These are phyloP conservation scores for Sequoia sempervirens DNA, from an alignment of 75 land plant species.

Conservation along the genomic window DNA sequence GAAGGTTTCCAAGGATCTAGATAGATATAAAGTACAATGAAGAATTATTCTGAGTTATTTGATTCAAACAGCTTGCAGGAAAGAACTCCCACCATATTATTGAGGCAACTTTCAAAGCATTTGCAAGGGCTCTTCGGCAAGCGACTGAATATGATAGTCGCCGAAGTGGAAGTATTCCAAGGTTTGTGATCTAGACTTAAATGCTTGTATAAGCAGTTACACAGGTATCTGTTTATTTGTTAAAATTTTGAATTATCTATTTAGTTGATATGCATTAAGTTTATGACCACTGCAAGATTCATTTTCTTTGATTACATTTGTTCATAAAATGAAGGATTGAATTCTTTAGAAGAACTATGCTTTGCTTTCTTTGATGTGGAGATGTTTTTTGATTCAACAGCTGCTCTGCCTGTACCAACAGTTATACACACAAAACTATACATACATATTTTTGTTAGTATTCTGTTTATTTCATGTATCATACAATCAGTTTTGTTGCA, in stretches of 20 bases:
- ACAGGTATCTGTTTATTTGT: background rate
- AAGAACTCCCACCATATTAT: constrained; percentile 92
- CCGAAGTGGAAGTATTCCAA: constrained; percentile 74
- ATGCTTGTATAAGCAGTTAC: background rate
- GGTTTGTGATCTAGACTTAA: constrained; percentile 27
- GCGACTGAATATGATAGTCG: constrained; percentile 82
- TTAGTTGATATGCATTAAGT: background rate
- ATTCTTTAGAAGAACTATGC: background rate
- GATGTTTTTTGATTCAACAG: background rate
- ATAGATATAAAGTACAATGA: background rate
- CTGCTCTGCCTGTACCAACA: background rate
- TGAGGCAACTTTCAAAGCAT: constrained; percentile 95
- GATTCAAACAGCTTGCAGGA: constrained; percentile 69
- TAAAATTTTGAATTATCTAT: background rate
- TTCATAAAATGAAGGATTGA: background rate
- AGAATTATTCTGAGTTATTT: background rate
- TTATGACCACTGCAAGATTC: background rate
- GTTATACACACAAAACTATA: background rate
- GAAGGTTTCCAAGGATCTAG: background rate
- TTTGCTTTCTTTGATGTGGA: background rate
- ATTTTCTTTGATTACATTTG: background rate
- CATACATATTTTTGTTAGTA: background rate
- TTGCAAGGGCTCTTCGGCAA: constrained; percentile 93
- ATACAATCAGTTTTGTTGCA: background rate
- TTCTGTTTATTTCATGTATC: background rate